Conservation (phyloP, 164 flowering plant genomes). For the Malania oleifera region DNA sequence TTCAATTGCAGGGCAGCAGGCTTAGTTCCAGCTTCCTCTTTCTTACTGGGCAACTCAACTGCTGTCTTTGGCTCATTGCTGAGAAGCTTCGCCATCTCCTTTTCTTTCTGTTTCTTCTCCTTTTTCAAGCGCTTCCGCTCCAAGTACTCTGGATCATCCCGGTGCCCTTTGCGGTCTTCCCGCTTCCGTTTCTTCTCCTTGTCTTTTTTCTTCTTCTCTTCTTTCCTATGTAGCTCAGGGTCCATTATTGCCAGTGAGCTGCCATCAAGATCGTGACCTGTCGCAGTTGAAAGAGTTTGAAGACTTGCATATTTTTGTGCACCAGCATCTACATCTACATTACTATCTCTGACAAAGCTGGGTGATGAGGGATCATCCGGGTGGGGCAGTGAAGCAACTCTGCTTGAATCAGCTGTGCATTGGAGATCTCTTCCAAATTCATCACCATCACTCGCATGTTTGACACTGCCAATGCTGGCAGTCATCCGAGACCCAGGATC, state of each 20-base stretch:
- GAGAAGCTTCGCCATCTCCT: conserved; percentile 50
- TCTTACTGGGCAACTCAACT: conserved; percentile 12
- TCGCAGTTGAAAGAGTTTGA: conserved; percentile 27
- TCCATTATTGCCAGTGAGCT: conserved; percentile 15
- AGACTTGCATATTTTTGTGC: conserved; percentile 37
- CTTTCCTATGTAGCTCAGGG: conserved; percentile 19
- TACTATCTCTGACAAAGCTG: conserved; percentile 31
- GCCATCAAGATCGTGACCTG: conserved; percentile 24
- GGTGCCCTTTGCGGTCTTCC: conserved; percentile 35
- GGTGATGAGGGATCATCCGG: conserved; percentile 31
- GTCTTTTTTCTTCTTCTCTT: conserved; percentile 46
- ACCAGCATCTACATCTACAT: conserved; percentile 30
- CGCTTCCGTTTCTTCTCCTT: conserved; percentile 57
- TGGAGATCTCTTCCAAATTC: conserved; percentile 72
- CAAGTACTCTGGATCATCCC: conserved; percentile 62
- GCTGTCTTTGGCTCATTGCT: conserved; percentile 23
- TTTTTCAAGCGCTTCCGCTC: conserved; percentile 74
- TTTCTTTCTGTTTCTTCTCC: conserved; percentile 69
- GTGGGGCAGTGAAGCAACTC: conserved; percentile 22
- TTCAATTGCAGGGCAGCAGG: conserved; percentile 19
- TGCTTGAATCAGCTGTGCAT: conserved; percentile 92
- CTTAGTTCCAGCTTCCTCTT: conserved; percentile 21
- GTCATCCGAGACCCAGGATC: conserved; percentile 74
- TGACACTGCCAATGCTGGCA: conserved; percentile 86
- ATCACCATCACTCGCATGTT: conserved; percentile 48